These are phyloP conservation scores for Ambrosia hybrid DNA, from an alignment of 140 eudicot species.

Conservation along the genomic window DNA sequence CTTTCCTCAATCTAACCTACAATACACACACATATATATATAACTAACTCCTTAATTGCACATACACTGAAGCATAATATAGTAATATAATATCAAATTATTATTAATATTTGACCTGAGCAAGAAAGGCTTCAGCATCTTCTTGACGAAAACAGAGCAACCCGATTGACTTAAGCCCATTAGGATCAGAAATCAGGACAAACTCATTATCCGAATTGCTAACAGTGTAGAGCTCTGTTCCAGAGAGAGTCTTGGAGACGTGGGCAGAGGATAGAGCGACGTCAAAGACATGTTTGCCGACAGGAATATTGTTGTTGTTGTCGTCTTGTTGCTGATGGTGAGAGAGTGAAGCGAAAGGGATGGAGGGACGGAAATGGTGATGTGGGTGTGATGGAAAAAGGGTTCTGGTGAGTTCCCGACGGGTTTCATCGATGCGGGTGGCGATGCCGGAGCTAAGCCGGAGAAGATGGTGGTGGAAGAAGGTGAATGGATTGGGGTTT, in stretches of 20 bases:
- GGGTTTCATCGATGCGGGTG: slow-evolving; percentile 53
- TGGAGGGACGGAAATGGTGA: slow-evolving; percentile 22
- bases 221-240: slow-evolving; percentile 84
- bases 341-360: slow-evolving; percentile 72
- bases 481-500: slow-evolving; percentile 67
- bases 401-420: slow-evolving; percentile 36
- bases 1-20: slow-evolving; percentile 71
- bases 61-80: too few relatives aligned
- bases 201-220: slow-evolving; percentile 87
- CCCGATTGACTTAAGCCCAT: slow-evolving; percentile 75
- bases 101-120: slow-evolving; percentile 54
- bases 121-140: slow-evolving; percentile 87
- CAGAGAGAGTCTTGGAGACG: slow-evolving; percentile 78
- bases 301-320: slow-evolving; percentile 1
- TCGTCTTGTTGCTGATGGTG: slow-evolving; percentile 31
- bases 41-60: too few relatives aligned
- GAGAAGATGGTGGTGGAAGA: slow-evolving; percentile 61
- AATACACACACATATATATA: slow-evolving; percentile 2
- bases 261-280: slow-evolving; percentile 50
- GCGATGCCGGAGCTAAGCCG: slow-evolving; percentile 55
- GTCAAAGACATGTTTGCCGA: slow-evolving; percentile 43
- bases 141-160: slow-evolving; percentile 92
- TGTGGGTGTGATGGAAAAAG: slow-evolving; percentile 28
- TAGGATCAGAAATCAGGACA: slow-evolving; percentile 81
- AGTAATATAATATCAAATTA: too few relatives aligned